A percentile compares a stretch with the other conserved stretches of the same genome.
Evolutionary conservation across 2,329 filamentous ascomycete species (phyloP).

Genomic region (Coniosporium tulheliwenetii): DNA sequence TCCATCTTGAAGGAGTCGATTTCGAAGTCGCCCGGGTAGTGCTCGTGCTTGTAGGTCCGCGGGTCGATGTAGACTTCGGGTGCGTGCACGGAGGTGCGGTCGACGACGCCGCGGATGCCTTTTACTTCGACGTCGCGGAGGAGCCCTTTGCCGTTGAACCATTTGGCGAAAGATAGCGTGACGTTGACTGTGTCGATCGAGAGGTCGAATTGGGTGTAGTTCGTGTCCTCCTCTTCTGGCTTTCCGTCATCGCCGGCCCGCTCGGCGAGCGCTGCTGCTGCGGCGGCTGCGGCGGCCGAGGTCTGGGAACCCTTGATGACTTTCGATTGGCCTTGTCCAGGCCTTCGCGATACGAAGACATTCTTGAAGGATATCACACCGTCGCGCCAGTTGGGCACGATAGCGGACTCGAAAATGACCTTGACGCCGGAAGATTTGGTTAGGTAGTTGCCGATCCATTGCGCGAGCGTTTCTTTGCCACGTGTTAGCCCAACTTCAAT

Average conservation of each 20-base stretch:
- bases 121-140: conserved; percentile 87
- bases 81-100: conserved; percentile 72
- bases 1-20: conserved; percentile 95
- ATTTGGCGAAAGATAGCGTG: conserved; percentile 92
- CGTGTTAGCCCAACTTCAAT: conserved; percentile 11
- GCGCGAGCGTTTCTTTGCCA: conserved; percentile 64
- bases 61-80: conserved; percentile 57
- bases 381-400: conserved; percentile 89
- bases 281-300: conserved; percentile 71
- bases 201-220: conserved; percentile 95
- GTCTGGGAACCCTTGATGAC: conserved; percentile 86
- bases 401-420: conserved; percentile 92
- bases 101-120: conserved; percentile 81
- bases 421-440: conserved; percentile 87
- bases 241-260: conserved; percentile 25
- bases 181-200: conserved; percentile 94
- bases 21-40: conserved; percentile 87
- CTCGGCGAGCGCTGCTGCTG: conserved; percentile 45
- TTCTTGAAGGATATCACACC: conserved; percentile 95
- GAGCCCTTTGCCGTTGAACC: conserved; percentile 93
- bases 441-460: conserved; percentile 89
- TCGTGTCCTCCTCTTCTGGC: conserved; percentile 71
- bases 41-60: conserved; percentile 72
- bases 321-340: conserved; percentile 64
- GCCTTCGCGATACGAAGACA: conserved; percentile 84